Evolutionary conservation across 1,284 basidiomycete genomes (phyloP).

Genomic region (Acaromyces ingoldii): DNA sequence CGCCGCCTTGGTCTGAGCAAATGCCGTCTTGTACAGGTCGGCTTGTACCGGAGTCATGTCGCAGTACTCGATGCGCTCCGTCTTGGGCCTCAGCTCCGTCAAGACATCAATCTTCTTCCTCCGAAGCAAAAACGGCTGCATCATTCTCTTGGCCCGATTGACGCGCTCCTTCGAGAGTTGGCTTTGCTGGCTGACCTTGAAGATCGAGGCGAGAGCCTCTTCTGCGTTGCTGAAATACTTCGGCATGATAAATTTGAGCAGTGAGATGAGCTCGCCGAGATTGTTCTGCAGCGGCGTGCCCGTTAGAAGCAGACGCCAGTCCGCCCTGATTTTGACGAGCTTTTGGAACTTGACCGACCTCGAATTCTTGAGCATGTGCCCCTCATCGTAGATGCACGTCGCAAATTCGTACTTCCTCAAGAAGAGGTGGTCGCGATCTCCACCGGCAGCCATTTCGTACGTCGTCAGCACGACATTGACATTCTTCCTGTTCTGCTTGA

Average conservation of each 20-base stretch:
- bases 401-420: constrained; percentile 58
- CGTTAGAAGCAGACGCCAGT: constrained; percentile 87
- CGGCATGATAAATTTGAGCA: constrained; percentile 97
- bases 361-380: constrained; percentile 93
- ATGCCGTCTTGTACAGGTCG: constrained; percentile 76
- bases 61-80: constrained; percentile 87
- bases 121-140: constrained; percentile 95
- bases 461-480: constrained; percentile 95
- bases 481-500: constrained; percentile 57
- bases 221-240: constrained; percentile 74
- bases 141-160: constrained; percentile 94
- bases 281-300: constrained; percentile 85
- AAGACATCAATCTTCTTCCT: constrained; percentile 84
- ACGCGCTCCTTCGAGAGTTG: constrained; percentile 84
- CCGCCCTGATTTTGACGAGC: constrained; percentile 74
- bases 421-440: constrained; percentile 74
- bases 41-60: constrained; percentile 80
- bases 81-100: constrained; percentile 85
- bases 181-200: constrained; percentile 79
- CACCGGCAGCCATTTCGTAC: constrained; percentile 84
- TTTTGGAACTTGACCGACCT: constrained; percentile 90
- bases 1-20: constrained; percentile 76
- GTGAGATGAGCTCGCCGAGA: constrained; percentile 79
- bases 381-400: constrained; percentile 77
- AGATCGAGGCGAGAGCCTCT: constrained; percentile 81